These are phyloP conservation scores for Kondoa malvinella DNA, from an alignment of 768 basidiomycete species.

Conservation along the genomic window DNA sequence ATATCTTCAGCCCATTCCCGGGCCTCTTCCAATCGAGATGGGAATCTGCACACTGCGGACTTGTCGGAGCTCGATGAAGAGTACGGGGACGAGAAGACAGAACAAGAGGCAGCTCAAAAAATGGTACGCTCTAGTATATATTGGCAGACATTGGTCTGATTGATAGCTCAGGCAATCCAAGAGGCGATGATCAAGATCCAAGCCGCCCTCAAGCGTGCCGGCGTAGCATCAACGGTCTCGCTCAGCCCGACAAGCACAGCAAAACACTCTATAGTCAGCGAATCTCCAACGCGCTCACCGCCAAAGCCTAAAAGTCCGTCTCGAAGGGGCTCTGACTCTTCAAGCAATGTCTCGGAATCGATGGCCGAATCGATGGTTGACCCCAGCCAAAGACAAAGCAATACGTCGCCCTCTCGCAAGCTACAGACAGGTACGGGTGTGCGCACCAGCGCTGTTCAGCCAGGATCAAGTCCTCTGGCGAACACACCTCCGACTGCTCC, in stretches of 20 bases:
- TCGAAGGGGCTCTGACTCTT: too few relatives aligned
- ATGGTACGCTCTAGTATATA: neutral
- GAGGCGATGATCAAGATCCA: neutral
- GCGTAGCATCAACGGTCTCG: neutral
- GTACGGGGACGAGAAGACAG: neutral
- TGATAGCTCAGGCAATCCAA: neutral
- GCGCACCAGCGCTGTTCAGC: too few relatives aligned
- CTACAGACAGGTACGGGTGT: too few relatives aligned
- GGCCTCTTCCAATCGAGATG: neutral
- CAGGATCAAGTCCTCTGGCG: too few relatives aligned
- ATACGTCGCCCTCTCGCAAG: too few relatives aligned
- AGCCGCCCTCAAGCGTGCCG: neutral
- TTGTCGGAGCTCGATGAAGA: neutral
- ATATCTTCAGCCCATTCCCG: neutral
- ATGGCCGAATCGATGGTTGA: too few relatives aligned
- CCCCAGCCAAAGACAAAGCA: too few relatives aligned
- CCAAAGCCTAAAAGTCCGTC: too few relatives aligned
- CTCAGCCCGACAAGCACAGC: neutral
- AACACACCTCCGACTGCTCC: too few relatives aligned
- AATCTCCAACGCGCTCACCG: neutral
- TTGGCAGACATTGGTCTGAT: neutral
- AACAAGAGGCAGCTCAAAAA: neutral
- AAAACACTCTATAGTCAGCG: neutral
- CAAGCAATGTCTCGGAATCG: too few relatives aligned
- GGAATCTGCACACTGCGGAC: neutral